phyloP scores from a whole-genome alignment of 1,139 yeast genomes.

The Blastobotrys apis region DNA sequence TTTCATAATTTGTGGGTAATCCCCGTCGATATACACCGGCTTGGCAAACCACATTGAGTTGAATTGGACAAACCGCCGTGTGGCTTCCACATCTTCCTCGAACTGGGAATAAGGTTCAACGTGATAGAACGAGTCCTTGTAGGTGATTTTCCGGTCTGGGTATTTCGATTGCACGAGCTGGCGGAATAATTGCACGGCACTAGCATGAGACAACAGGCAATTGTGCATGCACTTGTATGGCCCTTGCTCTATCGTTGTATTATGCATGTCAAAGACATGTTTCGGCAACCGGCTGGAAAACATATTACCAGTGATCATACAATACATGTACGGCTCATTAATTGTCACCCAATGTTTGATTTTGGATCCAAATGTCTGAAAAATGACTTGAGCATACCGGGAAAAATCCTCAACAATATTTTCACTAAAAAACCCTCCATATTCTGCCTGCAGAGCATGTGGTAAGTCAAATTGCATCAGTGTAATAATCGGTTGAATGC shows the following conservation, averaged over 20 bases:
- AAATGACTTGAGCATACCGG: conserved; percentile 35
- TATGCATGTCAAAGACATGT: conserved; percentile 1
- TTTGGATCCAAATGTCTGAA: conserved; percentile 37
- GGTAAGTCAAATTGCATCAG: conserved; percentile 40
- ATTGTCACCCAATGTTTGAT: conserved; percentile 36
- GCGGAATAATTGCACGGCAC: conserved; percentile 33
- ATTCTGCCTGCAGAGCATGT: conserved; percentile 26
- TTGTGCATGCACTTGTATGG: conserved; percentile 29
- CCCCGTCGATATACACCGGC: conserved; percentile 36
- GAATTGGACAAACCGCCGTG: conserved; percentile 32
- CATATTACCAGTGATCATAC: conserved; percentile 4
- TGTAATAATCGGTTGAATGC: conserved; percentile 36
- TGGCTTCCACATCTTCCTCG: conserved; percentile 27
- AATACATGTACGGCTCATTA: conserved; percentile 33
- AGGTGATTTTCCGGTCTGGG: conserved; percentile 29
- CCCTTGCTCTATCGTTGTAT: conserved; percentile 13
- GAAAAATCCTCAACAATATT: conserved; percentile 38
- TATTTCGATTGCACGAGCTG: conserved; percentile 29
- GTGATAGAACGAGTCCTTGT: conserved; percentile 24
- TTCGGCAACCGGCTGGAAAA: not conserved
- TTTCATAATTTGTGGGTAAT: conserved; percentile 33
- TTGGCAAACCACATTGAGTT: conserved; percentile 34
- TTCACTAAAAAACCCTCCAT: conserved; percentile 35
- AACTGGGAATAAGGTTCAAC: conserved; percentile 19
- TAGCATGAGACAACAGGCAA: conserved; percentile 34